phyloP scores from a whole-genome alignment of 225 moss, liverwort and hornwort species.

The Climacium dendroides region DNA sequence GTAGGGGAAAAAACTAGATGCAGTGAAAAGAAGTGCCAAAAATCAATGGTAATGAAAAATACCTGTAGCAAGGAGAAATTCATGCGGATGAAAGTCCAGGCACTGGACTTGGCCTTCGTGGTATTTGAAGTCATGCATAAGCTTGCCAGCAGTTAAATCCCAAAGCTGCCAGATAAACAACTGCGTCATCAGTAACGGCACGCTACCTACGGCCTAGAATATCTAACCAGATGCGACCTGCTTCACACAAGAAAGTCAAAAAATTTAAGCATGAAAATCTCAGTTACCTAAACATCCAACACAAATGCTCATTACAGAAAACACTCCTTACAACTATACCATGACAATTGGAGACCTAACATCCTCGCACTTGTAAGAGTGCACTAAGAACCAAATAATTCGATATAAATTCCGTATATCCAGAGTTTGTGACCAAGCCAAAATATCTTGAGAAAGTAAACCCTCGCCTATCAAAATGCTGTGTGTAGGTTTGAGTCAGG shows the following conservation, averaged over 20 bases:
- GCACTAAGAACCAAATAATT: not conserved
- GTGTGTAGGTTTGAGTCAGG: not conserved
- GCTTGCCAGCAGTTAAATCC: conserved; percentile 99
- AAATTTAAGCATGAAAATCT: not conserved
- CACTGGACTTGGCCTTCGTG: conserved; percentile 95
- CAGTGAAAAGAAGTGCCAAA: not conserved
- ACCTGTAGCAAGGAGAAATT: conserved; percentile 97
- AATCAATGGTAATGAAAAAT: not conserved
- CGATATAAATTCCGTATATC: not conserved
- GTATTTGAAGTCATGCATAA: conserved; percentile 98
- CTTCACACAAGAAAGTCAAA: not conserved
- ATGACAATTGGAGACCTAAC: not conserved
- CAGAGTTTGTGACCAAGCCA: not conserved
- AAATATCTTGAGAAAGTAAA: not conserved
- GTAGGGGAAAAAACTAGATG: not conserved
- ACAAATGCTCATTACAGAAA: not conserved
- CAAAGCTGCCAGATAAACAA: conserved; percentile 57
- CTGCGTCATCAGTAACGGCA: not conserved
- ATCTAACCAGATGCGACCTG: not conserved
- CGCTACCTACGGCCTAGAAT: not conserved
- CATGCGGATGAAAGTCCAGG: conserved; percentile 98
- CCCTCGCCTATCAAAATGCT: not conserved
- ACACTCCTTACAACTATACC: not conserved
- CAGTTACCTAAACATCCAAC: not conserved
- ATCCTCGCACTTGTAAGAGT: not conserved